These are phyloP conservation scores for Lantana camara DNA, from an alignment of 257 asterid species.

Conservation along the genomic window DNA sequence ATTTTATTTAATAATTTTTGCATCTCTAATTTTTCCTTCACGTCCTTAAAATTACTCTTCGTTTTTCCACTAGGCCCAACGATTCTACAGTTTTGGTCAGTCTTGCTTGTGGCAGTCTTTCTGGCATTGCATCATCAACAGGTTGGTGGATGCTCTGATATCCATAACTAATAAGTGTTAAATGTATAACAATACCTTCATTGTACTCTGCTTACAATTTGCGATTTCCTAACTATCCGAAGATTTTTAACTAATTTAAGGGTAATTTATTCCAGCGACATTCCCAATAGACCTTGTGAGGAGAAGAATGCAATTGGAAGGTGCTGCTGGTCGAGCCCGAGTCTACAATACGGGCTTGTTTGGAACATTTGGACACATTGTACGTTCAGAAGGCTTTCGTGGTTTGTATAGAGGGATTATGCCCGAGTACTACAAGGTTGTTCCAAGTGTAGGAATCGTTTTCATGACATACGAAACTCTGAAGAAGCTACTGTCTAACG, in stretches of 20 bases:
- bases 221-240: neutral
- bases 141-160: constrained; percentile 41
- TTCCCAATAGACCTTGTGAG: constrained; percentile 85
- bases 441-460: constrained; percentile 69
- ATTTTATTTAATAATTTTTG: neutral
- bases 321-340: constrained; percentile 69
- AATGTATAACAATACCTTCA: no score
- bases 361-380: constrained; percentile 63
- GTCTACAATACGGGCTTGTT: constrained; percentile 60
- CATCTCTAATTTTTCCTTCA: neutral
- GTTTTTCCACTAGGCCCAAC: constrained; percentile 50
- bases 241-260: neutral
- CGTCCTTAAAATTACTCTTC: constrained; percentile 4
- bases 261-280: constrained; percentile 45
- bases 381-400: constrained; percentile 56
- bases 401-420: constrained; percentile 76
- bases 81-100: constrained; percentile 62
- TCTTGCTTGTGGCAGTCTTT: constrained; percentile 81
- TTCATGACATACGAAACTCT: constrained; percentile 76
- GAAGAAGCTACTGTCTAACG: constrained; percentile 57
- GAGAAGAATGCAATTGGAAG: constrained; percentile 79
- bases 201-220: neutral
- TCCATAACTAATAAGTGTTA: no score
- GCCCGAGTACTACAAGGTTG: constrained; percentile 77
- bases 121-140: constrained; percentile 82